Evolutionary conservation across 306 rosid species (phyloP), one percentile per base, ranked within the genome.

Genomic region (Cicer yamashitae): DNA sequence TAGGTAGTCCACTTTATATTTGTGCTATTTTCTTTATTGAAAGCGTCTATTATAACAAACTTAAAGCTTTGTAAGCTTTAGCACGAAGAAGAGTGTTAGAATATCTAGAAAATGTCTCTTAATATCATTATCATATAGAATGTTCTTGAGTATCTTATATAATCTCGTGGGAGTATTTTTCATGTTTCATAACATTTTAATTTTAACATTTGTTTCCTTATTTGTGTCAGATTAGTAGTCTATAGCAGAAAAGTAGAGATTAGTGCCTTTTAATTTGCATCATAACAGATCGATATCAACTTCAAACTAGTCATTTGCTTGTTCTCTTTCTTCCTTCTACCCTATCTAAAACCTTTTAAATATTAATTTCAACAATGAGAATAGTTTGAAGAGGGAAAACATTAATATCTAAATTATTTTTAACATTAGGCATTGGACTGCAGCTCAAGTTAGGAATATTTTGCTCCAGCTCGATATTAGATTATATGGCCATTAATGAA

Each of bases 401-500:
- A 72, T 17, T 15, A 45, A 63, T 14, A 56, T 76, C 50, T n/a
- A 39, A 37, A 37, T 3, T 70, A 40, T 15, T 40, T 14, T 44
- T 38, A 71, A n/a, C 61, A 52, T 22, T 53, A 46, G n/a, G 12
- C 43, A n/a, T 53, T 68, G 37, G 57, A 62, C 7, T 57, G 51
- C 65, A 14, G 75, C 59, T 71, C n/a, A 22, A 45, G 72, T 58
- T 52, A 17, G 34, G 67, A 77, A 58, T 69, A 53, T 50, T 47
- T 47, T 52, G 67, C 71, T 50, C 54, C 30, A 50, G 43, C 25
- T 37, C 48, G 38, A 58, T 34, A 40, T 58, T 43, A 59, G 72
- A 63, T 52, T 62, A 63, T 73, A 53, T 74, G 37, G 39, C 30
- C 6, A 56, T 38, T 61, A 18, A 58, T 18, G 59, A 34, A 45